phyloP scores from a whole-genome alignment of 2,329 filamentous ascomycete genomes.

The Alternaria consortialis region DNA sequence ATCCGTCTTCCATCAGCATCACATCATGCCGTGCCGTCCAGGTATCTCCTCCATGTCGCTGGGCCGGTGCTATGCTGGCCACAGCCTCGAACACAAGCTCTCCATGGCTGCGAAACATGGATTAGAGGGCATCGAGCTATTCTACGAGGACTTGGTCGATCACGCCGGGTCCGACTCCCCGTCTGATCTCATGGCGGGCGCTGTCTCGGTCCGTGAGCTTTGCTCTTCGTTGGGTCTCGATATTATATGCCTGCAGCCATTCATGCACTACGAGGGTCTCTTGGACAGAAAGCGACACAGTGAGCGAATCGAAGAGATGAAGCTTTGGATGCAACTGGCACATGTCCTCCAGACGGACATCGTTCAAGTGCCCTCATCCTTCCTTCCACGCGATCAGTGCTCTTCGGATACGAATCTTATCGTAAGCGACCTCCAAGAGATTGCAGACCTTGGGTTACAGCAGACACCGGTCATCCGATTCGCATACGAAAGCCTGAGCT shows the following conservation, averaged over 20 bases:
- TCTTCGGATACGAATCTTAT: slow-evolving; percentile 65
- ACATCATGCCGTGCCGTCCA: slow-evolving; percentile 63
- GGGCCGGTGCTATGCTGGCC: slow-evolving; percentile 72
- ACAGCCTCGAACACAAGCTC: slow-evolving; percentile 73
- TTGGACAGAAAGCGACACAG: slow-evolving; percentile 67
- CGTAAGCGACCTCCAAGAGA: slow-evolving; percentile 67
- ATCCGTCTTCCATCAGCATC: background rate
- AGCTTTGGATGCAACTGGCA: slow-evolving; percentile 74
- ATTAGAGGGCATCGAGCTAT: slow-evolving; percentile 76
- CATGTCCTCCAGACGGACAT: slow-evolving; percentile 72
- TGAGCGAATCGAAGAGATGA: slow-evolving; percentile 68
- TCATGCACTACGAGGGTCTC: slow-evolving; percentile 80
- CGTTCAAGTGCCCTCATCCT: slow-evolving; percentile 78
- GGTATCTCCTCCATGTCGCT: slow-evolving; percentile 81
- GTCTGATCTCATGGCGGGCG: slow-evolving; percentile 65
- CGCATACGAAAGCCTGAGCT: slow-evolving; percentile 77
- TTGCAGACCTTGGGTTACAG: slow-evolving; percentile 72
- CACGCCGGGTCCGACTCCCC: slow-evolving; percentile 59
- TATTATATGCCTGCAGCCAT: slow-evolving; percentile 77
- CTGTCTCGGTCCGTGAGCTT: slow-evolving; percentile 64
- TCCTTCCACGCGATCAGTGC: slow-evolving; percentile 64
- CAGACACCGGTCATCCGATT: slow-evolving; percentile 69
- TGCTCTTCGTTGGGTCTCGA: slow-evolving; percentile 65
- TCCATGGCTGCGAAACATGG: slow-evolving; percentile 71
- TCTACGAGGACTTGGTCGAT: slow-evolving; percentile 77